These are phyloP conservation scores for Ziziphus jujuba DNA, from an alignment of 306 rosid genomes.

Conservation along the genomic window DNA sequence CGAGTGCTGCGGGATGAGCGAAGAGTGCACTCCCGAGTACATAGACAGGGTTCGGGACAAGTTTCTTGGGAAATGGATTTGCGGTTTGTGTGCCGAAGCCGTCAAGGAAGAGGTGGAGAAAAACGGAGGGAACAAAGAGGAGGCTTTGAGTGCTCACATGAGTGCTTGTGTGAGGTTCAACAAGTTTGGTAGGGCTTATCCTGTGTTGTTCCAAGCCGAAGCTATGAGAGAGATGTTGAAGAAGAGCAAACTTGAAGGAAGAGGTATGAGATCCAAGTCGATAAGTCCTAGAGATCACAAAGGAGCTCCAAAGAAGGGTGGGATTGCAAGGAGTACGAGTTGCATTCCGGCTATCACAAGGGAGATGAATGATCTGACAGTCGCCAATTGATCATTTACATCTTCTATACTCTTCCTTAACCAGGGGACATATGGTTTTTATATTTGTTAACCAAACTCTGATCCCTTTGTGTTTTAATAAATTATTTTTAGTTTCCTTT, in stretches of 20 bases:
- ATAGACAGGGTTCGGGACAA: conserved; percentile 60
- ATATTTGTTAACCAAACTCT: too few species aligned
- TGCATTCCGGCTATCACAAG: conserved; percentile 83
- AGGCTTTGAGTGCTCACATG: conserved; percentile 66
- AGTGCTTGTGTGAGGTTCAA: conserved; percentile 83
- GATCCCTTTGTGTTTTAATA: too few species aligned
- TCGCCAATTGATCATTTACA: conserved; percentile 38
- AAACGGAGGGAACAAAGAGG: conserved; percentile 75
- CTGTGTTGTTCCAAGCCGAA: conserved; percentile 81
- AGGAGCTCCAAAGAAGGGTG: conserved; percentile 51
- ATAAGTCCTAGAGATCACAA: conserved; percentile 68
- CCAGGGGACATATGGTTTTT: too few species aligned
- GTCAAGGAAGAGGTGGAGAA: conserved; percentile 87
- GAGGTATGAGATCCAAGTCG: conserved; percentile 58
- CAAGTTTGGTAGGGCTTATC: conserved; percentile 80
- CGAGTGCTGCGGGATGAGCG: conserved; percentile 94
- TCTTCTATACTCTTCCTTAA: too few species aligned
- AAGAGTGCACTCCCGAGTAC: conserved; percentile 92
- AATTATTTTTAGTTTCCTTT: too few species aligned
- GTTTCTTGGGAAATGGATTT: conserved; percentile 70
- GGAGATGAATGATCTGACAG: conserved; percentile 56
- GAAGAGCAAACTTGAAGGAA: conserved; percentile 63
- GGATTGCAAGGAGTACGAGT: conserved; percentile 79
- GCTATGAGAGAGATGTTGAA: conserved; percentile 94
- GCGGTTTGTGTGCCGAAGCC: conserved; percentile 86